phyloP scores from a whole-genome alignment of 2,329 filamentous ascomycete species.

The Neonectria magnoliae region DNA sequence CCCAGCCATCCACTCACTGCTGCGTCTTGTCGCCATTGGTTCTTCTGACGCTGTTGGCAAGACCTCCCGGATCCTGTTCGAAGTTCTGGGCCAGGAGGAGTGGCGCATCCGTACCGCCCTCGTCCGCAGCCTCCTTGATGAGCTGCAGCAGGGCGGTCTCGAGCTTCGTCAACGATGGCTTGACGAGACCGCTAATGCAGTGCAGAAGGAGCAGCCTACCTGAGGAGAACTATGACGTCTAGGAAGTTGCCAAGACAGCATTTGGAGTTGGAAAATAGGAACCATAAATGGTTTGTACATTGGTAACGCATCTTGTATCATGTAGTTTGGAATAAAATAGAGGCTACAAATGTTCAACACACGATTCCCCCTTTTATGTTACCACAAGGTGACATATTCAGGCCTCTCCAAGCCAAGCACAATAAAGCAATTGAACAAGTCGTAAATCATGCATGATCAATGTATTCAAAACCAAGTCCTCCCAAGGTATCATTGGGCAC shows the following conservation, averaged over 20 bases:
- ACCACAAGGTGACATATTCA: background rate
- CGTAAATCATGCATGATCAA: conserved; percentile 36
- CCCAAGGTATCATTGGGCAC: conserved; percentile 22
- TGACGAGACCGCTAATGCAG: conserved; percentile 8
- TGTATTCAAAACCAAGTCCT: conserved; percentile 23
- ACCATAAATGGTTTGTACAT: background rate
- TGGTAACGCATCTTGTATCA: conserved; percentile 15
- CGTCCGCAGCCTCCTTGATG: conserved; percentile 35
- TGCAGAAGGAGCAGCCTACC: background rate
- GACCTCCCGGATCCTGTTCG: conserved; percentile 45
- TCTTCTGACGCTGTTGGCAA: conserved; percentile 43
- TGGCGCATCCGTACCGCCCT: conserved; percentile 43
- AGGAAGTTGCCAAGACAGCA: background rate
- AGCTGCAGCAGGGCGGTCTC: conserved; percentile 32
- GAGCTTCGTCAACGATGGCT: conserved; percentile 27
- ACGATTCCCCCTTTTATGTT: background rate
- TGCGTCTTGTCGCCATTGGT: conserved; percentile 48
- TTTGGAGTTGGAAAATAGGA: background rate
- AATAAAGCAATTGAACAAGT: conserved; percentile 2
- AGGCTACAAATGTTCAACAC: background rate
- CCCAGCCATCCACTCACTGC: conserved; percentile 40
- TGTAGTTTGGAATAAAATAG: background rate
- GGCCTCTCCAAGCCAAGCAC: background rate
- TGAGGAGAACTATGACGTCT: background rate
- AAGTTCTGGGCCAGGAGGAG: conserved; percentile 50